Conservation (phyloP, 2,329 filamentous ascomycete genomes). For the Akanthomyces dipterigenus region DNA sequence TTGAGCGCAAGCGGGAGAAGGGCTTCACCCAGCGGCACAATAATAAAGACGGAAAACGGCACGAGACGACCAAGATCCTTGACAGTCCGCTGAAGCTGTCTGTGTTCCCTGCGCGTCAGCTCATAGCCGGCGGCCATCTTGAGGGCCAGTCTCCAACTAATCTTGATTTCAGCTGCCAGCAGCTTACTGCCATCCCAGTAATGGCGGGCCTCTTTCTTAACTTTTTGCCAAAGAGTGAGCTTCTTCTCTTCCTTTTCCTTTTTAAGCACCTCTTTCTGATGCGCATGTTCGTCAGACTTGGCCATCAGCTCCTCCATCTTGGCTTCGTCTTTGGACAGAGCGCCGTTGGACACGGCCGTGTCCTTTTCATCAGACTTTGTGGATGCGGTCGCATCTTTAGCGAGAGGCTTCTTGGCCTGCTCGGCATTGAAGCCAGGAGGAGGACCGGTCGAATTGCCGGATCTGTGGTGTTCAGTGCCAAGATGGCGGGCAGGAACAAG, state of each 20-base stretch:
- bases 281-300: conserved; percentile 54
- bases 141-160: conserved; percentile 82
- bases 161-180: conserved; percentile 83
- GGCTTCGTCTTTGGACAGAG: conserved; percentile 31
- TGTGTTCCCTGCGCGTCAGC: conserved; percentile 84
- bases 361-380: conserved; percentile 26
- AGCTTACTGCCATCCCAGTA: conserved; percentile 99
- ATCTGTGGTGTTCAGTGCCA: conserved; percentile 52
- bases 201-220: conserved; percentile 88
- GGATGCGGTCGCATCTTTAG: conserved; percentile 42
- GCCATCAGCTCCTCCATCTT: conserved; percentile 55
- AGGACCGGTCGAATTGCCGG: conserved; percentile 49
- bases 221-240: conserved; percentile 79
- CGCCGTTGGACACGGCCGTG: conserved; percentile 20
- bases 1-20: conserved; percentile 86
- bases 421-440: conserved; percentile 90
- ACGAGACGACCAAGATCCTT: conserved; percentile 89
- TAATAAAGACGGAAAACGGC: conserved; percentile 93
- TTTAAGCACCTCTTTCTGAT: conserved; percentile 52
- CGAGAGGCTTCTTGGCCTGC: conserved; percentile 77
- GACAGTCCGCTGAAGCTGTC: conserved; percentile 87
- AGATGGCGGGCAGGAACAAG: conserved; percentile 50
- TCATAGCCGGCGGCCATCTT: conserved; percentile 99
- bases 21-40: conserved; percentile 92
- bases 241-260: conserved; percentile 70